A percentile compares a stretch with the other conserved stretches of the same genome.
phyloP scores from a whole-genome alignment of 768 basidiomycete species.

The Russula foetens region DNA sequence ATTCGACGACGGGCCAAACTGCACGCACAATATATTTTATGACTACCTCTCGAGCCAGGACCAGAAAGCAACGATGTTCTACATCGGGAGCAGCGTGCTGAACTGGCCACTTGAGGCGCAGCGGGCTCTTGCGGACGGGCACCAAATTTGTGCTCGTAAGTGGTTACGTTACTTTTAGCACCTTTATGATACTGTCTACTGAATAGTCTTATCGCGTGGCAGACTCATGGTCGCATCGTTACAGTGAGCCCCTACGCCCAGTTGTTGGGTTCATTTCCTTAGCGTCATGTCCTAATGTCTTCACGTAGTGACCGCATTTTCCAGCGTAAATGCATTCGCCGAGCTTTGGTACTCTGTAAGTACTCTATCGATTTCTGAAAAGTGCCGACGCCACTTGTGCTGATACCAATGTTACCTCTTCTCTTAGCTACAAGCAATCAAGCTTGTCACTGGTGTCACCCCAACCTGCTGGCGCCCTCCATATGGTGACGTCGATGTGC shows the following conservation, averaged over 20 bases:
- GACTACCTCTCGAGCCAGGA: constrained; percentile 42
- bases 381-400: not conserved
- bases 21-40: constrained; percentile 56
- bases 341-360: constrained; percentile 65
- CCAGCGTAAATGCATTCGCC: constrained; percentile 61
- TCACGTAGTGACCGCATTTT: constrained; percentile 44
- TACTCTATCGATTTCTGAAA: not conserved
- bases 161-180: no score
- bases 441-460: constrained; percentile 46
- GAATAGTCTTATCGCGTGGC: constrained; percentile 23
- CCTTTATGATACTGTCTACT: no score
- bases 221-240: constrained; percentile 48
- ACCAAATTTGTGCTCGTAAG: constrained; percentile 49
- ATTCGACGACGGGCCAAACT: constrained; percentile 61
- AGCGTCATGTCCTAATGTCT: not conserved
- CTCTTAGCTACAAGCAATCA: constrained; percentile 41
- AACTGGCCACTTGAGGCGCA: constrained; percentile 50
- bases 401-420: not conserved
- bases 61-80: constrained; percentile 59
- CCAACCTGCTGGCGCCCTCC: constrained; percentile 57
- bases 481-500: constrained; percentile 47
- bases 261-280: no score
- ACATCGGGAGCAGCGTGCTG: constrained; percentile 49
- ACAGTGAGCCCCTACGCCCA: constrained; percentile 38
- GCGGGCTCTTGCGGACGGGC: constrained; percentile 44